Conservation (phyloP, 331 rosid genomes). For the Telfairia occidentalis region DNA sequence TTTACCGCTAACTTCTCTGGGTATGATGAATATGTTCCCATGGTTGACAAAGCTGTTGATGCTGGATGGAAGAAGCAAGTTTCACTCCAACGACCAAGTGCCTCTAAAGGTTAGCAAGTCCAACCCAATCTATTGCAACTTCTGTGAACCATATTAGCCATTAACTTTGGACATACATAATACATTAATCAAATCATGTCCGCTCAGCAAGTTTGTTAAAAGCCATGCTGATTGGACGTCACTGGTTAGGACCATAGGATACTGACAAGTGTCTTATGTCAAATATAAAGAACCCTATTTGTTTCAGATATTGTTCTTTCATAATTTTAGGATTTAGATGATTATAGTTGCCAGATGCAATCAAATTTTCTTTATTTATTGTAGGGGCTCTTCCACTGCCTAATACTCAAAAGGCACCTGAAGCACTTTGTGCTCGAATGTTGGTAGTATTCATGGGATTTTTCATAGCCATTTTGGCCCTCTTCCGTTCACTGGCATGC, state of each 20-base stretch:
- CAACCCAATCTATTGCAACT: background rate
- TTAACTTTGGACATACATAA: background rate
- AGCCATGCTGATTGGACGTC: background rate
- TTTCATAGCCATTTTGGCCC: conserved; percentile 40
- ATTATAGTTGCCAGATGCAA: background rate
- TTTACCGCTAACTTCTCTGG: conserved; percentile 47
- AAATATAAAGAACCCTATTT: background rate
- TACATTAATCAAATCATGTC: background rate
- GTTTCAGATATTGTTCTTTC: background rate
- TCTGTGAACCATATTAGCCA: background rate
- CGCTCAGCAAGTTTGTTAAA: background rate
- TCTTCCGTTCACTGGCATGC: conserved; percentile 33
- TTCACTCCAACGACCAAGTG: conserved; percentile 34
- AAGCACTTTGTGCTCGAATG: conserved; percentile 40
- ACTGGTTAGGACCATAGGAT: background rate
- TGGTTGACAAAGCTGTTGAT: conserved; percentile 98
- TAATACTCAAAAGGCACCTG: conserved; percentile 29
- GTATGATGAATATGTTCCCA: conserved; percentile 86
- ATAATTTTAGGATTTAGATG: background rate
- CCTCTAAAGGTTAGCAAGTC: conserved; percentile 51
- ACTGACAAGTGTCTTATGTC: background rate
- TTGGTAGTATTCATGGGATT: conserved; percentile 49
- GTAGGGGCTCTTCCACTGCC: conserved; percentile 47
- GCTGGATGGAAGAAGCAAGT: conserved; percentile 63
- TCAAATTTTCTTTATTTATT: conserved; percentile 5